phyloP scores from a whole-genome alignment of 2,329 filamentous ascomycete genomes.

The Cladosporium sp. region DNA sequence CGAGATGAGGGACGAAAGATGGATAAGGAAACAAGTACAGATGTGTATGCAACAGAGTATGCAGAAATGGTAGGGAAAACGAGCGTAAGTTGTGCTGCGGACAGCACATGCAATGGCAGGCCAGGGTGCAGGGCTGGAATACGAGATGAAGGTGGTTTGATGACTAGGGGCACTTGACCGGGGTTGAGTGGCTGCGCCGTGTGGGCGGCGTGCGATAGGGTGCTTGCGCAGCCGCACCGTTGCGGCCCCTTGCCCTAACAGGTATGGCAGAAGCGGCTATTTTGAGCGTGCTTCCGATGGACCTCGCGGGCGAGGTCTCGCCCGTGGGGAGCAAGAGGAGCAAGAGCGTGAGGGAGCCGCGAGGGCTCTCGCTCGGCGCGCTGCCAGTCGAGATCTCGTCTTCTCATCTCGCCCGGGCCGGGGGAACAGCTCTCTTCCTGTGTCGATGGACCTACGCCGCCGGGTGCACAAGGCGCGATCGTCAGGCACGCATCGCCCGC shows the following conservation, averaged over 20 bases:
- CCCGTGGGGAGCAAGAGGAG: constrained; percentile 1
- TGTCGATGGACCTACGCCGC: not conserved
- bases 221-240: not conserved
- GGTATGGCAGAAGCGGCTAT: constrained; percentile 2
- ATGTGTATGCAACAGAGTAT: not conserved
- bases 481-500: constrained; percentile 7
- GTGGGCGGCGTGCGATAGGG: not conserved
- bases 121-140: constrained; percentile 8
- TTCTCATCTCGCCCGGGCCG: not conserved
- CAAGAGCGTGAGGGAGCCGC: too few species aligned
- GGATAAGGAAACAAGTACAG: constrained; percentile 3
- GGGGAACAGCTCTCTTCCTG: too few species aligned
- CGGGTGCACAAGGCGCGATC: not conserved
- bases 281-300: constrained; percentile 3
- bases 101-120: not conserved
- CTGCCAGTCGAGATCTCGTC: not conserved
- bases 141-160: constrained; percentile 10
- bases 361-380: too few species aligned
- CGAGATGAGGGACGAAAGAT: not conserved
- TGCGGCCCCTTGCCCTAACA: constrained; percentile 7
- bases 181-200: constrained; percentile 8
- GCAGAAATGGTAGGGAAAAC: not conserved
- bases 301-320: constrained; percentile 5
- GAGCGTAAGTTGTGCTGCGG: not conserved
- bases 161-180: not conserved